phyloP scores from a whole-genome alignment of 2,329 filamentous ascomycete genomes.

The Ascochyta lentis region DNA sequence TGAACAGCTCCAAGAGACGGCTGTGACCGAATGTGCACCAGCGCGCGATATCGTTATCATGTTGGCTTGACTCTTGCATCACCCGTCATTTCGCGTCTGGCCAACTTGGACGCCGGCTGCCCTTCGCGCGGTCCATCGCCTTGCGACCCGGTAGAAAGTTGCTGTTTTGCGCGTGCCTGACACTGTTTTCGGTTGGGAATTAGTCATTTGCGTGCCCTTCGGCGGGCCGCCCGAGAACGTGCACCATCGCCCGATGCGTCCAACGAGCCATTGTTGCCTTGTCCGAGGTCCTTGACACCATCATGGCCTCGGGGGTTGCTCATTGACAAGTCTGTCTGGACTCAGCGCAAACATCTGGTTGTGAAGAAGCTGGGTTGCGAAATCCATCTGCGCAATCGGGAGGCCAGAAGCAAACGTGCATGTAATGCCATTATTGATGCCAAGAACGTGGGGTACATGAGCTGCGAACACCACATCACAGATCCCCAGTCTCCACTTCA shows the following conservation, averaged over 20 bases:
- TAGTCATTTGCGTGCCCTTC: conserved; percentile 32
- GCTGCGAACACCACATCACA: conserved; percentile 13
- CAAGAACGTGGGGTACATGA: conserved; percentile 32
- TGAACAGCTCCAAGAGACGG: conserved; percentile 11
- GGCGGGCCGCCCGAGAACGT: conserved; percentile 24
- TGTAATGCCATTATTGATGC: conserved; percentile 33
- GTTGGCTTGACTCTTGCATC: conserved; percentile 34
- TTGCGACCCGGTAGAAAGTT: conserved; percentile 4
- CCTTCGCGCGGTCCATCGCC: conserved; percentile 10
- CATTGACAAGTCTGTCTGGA: neutral
- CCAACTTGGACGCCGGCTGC: conserved; percentile 31
- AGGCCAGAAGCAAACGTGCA: conserved; percentile 19
- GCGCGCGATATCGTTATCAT: conserved; percentile 15
- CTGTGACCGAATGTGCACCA: conserved; percentile 17
- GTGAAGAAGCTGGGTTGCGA: conserved; percentile 9
- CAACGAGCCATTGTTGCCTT: conserved; percentile 2
- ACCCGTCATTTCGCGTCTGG: conserved; percentile 35
- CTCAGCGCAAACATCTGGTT: neutral
- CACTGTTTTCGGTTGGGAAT: conserved; percentile 31
- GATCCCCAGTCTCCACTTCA: neutral
- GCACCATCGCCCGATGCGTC: conserved; percentile 15
- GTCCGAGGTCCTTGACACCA: neutral
- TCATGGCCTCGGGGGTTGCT: neutral
- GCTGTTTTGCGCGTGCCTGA: conserved; percentile 28
- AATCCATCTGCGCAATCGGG: neutral